Percentiles rank a stretch among this genome's conserved stretches.
phyloP scores from a whole-genome alignment of 129 eudicot species.

The Saposhnikovia divaricata region DNA sequence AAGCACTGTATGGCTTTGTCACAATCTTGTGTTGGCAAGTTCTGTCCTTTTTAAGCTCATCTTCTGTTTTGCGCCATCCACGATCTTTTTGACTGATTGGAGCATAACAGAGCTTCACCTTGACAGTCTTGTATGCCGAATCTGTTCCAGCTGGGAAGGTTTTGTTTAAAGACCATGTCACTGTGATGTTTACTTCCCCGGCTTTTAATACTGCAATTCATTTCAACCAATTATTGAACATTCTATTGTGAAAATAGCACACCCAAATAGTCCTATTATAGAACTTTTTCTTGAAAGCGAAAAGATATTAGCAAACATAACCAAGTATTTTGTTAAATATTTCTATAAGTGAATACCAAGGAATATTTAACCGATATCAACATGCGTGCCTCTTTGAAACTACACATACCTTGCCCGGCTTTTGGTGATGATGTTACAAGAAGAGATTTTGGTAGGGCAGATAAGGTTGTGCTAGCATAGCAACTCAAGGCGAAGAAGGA shows the following conservation, averaged over 20 bases:
- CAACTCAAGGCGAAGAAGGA: constrained; percentile 26
- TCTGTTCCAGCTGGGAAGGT: constrained; percentile 30
- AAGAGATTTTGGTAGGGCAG: constrained; percentile 38
- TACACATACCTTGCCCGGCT: constrained; percentile 34
- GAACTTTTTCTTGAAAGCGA: too few relatives aligned
- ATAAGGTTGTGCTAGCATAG: constrained; percentile 29
- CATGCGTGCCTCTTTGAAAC: background rate
- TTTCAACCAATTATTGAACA: background rate
- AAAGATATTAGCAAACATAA: too few relatives aligned
- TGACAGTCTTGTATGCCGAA: constrained; percentile 44
- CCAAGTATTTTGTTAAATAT: background rate
- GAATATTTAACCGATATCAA: too few relatives aligned
- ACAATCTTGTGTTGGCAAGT: constrained; percentile 50
- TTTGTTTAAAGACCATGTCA: constrained; percentile 45
- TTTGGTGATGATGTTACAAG: constrained; percentile 32
- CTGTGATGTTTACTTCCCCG: constrained; percentile 44
- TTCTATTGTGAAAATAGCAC: background rate
- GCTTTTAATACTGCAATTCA: constrained; percentile 43
- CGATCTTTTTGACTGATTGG: constrained; percentile 62
- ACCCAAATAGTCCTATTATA: background rate
- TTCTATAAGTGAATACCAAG: too few relatives aligned
- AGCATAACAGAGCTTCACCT: constrained; percentile 60
- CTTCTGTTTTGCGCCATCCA: constrained; percentile 50
- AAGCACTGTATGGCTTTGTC: constrained; percentile 30
- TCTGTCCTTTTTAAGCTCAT: constrained; percentile 46